These are phyloP conservation scores for Spizellomyces punctatus DNA, from an alignment of 192 early-diverging fungal genomes.

Conservation along the genomic window DNA sequence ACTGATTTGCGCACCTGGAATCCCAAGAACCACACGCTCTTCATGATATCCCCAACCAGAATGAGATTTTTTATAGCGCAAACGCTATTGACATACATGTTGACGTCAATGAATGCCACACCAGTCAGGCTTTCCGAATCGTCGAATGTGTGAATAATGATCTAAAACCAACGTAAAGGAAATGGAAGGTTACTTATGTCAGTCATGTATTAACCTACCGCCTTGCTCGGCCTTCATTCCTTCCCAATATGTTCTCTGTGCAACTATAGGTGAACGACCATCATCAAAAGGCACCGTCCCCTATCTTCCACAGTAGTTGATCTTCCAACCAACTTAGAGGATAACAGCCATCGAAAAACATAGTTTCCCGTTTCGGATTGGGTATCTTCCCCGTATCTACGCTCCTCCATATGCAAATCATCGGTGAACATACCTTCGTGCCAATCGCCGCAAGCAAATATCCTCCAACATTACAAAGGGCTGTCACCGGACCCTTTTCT, in stretches of 20 bases:
- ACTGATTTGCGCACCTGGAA: conserved; percentile 71
- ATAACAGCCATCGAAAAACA: too few relatives aligned
- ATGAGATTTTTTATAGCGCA: conserved; percentile 86
- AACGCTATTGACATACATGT: conserved; percentile 84
- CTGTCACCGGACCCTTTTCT: conserved; percentile 84
- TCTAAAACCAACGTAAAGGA: conserved; percentile 30
- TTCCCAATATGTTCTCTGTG: too few relatives aligned
- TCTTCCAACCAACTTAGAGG: too few relatives aligned
- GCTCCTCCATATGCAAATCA: not conserved
- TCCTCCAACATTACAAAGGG: conserved; percentile 82
- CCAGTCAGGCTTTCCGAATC: conserved; percentile 74
- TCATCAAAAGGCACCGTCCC: too few relatives aligned
- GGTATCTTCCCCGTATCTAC: too few relatives aligned
- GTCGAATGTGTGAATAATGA: conserved; percentile 85
- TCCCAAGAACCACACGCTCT: conserved; percentile 86
- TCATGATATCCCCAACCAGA: conserved; percentile 82
- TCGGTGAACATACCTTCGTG: conserved; percentile 63
- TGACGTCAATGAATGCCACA: conserved; percentile 93
- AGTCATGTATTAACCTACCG: not conserved
- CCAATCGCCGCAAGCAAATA: conserved; percentile 86
- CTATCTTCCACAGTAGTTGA: too few relatives aligned
- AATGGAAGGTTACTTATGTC: not conserved
- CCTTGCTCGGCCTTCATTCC: not conserved
- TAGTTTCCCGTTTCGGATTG: too few relatives aligned
- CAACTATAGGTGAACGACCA: too few relatives aligned